Evolutionary conservation across 1,284 basidiomycete species (phyloP).

Genomic region (Marasmius oreades): DNA sequence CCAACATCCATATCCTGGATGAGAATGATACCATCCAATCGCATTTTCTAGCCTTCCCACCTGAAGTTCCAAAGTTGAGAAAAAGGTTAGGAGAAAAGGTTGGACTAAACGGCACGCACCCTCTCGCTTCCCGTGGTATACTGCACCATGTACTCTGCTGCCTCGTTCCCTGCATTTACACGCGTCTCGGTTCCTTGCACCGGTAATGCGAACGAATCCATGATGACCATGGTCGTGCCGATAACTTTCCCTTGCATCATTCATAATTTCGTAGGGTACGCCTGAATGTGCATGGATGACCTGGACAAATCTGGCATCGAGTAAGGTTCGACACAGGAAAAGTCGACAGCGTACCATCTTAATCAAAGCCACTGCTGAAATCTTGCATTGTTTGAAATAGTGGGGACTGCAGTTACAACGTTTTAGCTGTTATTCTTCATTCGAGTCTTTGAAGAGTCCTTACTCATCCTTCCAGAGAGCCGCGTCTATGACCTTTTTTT

Average conservation of each 20-base stretch:
- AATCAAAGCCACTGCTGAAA: conserved; percentile 92
- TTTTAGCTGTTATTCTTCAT: conserved; percentile 9
- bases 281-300: conserved; percentile 98
- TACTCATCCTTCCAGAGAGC: conserved; percentile 91
- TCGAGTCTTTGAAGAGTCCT: conserved; percentile 36
- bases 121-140: conserved; percentile 80
- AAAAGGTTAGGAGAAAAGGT: not conserved
- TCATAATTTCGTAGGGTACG: conserved; percentile 98
- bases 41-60: conserved; percentile 83
- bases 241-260: conserved; percentile 97
- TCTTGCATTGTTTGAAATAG: conserved; percentile 93
- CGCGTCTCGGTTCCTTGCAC: conserved; percentile 99
- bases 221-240: conserved; percentile 82
- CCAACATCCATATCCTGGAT: conserved; percentile 98
- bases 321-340: not conserved
- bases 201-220: conserved; percentile 96
- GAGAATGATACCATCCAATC: conserved; percentile 99
- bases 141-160: conserved; percentile 98
- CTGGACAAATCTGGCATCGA: conserved; percentile 34
- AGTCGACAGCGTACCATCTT: conserved; percentile 77
- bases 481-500: conserved; percentile 68
- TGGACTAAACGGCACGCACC: conserved; percentile 37
- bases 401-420: conserved; percentile 57
- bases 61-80: conserved; percentile 32
- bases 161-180: conserved; percentile 95